These are phyloP conservation scores for Vigna reflexopilosa DNA, from an alignment of 306 rosid genomes.

Conservation along the genomic window DNA sequence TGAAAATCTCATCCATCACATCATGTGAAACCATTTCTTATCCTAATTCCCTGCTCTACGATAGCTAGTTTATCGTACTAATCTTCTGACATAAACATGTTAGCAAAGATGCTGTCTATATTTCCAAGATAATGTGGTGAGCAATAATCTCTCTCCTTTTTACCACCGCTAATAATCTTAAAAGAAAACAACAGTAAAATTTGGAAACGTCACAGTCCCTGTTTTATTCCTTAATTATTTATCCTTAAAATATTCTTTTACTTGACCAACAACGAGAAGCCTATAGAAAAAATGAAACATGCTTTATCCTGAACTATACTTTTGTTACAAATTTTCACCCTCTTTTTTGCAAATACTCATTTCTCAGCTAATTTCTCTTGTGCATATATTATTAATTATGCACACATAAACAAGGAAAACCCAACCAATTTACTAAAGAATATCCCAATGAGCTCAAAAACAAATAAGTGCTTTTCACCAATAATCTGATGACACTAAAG, in stretches of 20 bases:
- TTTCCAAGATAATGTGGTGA: too few relatives aligned
- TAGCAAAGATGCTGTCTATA: too few relatives aligned
- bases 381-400: background rate
- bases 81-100: too few relatives aligned
- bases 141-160: too few relatives aligned
- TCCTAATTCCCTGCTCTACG: too few relatives aligned
- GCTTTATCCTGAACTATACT: conserved; percentile 21
- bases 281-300: conserved; percentile 14
- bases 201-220: conserved; percentile 3
- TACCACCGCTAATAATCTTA: too few relatives aligned
- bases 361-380: conserved; percentile 25
- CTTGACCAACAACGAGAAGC: conserved; percentile 1
- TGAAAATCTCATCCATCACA: too few relatives aligned
- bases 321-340: background rate
- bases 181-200: background rate
- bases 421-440: background rate
- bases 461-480: background rate
- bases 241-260: background rate
- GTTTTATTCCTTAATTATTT: background rate
- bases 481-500: background rate
- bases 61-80: too few relatives aligned
- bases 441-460: background rate
- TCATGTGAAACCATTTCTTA: too few relatives aligned
- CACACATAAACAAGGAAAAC: background rate
- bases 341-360: background rate